Percentiles rank a stretch among this genome's conserved stretches.
Evolutionary conservation across 345 rosid genomes (phyloP).

Genomic region (Limnanthes douglasii): DNA sequence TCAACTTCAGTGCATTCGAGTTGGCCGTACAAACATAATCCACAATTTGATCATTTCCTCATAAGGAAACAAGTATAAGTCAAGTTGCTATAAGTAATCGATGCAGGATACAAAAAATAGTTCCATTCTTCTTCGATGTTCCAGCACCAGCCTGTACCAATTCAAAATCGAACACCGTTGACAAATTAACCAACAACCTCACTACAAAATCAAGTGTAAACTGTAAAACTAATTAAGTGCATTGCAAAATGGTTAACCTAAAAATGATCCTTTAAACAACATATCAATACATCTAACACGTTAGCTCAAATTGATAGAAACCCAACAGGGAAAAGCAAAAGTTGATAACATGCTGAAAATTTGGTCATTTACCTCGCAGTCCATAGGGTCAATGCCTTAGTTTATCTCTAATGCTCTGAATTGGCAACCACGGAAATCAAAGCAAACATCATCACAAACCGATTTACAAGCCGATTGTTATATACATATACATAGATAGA

Average conservation of each 20-base stretch:
- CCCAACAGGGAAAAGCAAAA: background rate
- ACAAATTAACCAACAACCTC: constrained; percentile 2
- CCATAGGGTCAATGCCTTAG: constrained; percentile 29
- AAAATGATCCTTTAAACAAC: background rate
- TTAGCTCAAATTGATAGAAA: constrained; percentile 1
- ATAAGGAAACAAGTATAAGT: background rate
- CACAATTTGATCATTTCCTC: background rate
- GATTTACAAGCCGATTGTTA: no score
- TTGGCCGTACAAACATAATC: constrained; percentile 35
- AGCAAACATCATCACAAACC: no score
- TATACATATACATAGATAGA: background rate
- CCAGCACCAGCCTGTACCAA: constrained; percentile 33
- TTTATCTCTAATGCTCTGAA: constrained; percentile 54
- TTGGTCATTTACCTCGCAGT: constrained; percentile 34
- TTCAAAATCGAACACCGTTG: no score
- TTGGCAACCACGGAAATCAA: background rate
- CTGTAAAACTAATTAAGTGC: no score
- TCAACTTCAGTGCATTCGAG: constrained; percentile 63
- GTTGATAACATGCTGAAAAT: background rate
- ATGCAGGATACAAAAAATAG: constrained; percentile 45
- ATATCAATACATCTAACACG: background rate
- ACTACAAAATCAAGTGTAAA: no score
- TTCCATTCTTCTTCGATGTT: constrained; percentile 51
- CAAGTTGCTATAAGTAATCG: background rate
- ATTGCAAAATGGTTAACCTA: no score